A percentile compares a stretch with the other conserved stretches of the same genome.
phyloP scores from a whole-genome alignment of 305 asterid species.

The Fraxinus paxiana region DNA sequence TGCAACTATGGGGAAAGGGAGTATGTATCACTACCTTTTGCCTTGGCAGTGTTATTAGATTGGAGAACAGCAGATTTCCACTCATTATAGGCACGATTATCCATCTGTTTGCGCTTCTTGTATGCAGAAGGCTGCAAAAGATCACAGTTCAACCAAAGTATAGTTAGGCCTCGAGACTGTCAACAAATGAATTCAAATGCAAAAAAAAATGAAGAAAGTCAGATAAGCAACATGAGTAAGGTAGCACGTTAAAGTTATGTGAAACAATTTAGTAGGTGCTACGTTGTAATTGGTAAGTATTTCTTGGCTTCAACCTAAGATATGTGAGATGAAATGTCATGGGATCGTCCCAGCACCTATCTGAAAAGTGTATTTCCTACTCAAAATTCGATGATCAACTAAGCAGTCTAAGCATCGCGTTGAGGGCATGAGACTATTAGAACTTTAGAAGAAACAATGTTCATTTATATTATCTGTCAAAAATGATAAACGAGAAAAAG shows the following conservation, averaged over 20 bases:
- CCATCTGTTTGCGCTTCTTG: slow-evolving; percentile 66
- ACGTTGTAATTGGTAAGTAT: background rate
- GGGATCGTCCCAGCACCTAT: background rate
- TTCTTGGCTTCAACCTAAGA: background rate
- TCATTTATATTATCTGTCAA: background rate
- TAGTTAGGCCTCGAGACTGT: background rate
- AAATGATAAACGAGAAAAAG: background rate
- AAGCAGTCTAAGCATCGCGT: background rate
- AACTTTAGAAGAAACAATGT: background rate
- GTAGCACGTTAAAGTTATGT: background rate
- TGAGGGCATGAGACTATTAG: background rate
- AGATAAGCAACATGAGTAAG: background rate
- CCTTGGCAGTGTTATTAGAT: slow-evolving; percentile 44
- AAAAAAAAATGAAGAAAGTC: background rate
- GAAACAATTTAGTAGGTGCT: background rate
- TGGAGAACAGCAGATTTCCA: slow-evolving; percentile 76
- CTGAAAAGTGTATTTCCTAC: background rate
- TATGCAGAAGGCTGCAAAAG: slow-evolving; percentile 61
- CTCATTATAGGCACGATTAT: slow-evolving; percentile 44
- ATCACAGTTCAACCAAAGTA: background rate
- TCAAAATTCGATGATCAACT: background rate
- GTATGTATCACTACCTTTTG: slow-evolving; percentile 39
- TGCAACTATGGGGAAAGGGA: background rate
- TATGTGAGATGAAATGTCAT: background rate
- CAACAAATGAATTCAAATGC: background rate